Evolutionary conservation across 2,329 filamentous ascomycete species (phyloP), one percentile per base, ranked within the genome.

Genomic region (Pseudocercospora fuligena): DNA sequence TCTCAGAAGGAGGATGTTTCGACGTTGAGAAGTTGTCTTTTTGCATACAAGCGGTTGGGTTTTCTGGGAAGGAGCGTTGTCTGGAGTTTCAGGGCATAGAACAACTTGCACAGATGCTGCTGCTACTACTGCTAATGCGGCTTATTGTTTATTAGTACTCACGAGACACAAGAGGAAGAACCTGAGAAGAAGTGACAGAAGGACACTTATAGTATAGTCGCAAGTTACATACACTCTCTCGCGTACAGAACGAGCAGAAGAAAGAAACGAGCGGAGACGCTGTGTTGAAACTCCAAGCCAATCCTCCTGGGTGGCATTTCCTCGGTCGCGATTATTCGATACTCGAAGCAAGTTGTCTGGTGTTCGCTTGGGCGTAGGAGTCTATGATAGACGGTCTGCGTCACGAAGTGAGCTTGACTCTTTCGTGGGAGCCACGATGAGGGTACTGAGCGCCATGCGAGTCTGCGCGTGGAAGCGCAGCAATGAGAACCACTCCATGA

Each of bases 121-220:
- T 56, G n/a, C 47, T 51, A n/a, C 51, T 54, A 16, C 51, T 54
- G 19, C 51, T 33, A 31, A 6, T 31, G 51, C 51, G 5, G 51
- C 27, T 56, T 29, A 56, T 31, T 56, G 51, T 56, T 56, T 56
- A 56, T 56, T 31, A 56, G 23, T 19, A 33, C 51, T 56, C 51
- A 56, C 25, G 51, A 56, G 51, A 56, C 51, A 56, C 51, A 56
- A 56, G 51, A 33, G 27, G 51, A 54, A 8, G 12, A 19, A 56
- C 27, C 51, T 56, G 51, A 16, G 51, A 56, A 27, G 51, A 56
- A 56, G 51, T 16, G 9, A 49, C 46, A 49, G 47, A 25, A 2
- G 47, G 47, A 23, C 47, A 51, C 19, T 25, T 23, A 25, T 21
- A 16, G 47, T 51, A 51, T n/a, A 43, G 40, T 43, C 40, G n/a